Percentiles rank a stretch among this genome's conserved stretches.
These are phyloP conservation scores for Rhinocladiella similis DNA, from an alignment of 2,329 filamentous ascomycete species.

Conservation along the genomic window DNA sequence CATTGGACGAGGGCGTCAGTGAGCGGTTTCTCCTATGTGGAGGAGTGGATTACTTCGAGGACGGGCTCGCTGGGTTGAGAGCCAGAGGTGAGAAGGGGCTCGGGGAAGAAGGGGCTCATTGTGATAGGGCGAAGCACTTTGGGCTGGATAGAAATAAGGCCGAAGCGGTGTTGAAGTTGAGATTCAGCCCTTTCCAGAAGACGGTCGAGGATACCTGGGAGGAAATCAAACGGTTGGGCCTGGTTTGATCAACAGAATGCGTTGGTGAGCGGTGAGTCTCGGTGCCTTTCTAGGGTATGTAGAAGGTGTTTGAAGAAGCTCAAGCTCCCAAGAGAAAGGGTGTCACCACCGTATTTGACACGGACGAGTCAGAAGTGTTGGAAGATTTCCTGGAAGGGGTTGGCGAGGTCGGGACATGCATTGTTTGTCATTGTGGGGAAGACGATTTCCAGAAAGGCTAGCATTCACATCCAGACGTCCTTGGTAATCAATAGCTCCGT, in stretches of 20 bases:
- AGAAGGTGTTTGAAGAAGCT: too few species aligned
- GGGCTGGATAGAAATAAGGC: conserved; percentile 10
- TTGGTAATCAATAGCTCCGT: too few species aligned
- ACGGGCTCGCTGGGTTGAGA: conserved; percentile 17
- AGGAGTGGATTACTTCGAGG: conserved; percentile 15
- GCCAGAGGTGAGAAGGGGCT: conserved; percentile 13
- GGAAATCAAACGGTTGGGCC: conserved; percentile 12
- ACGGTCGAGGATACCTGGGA: conserved; percentile 18
- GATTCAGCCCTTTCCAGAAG: conserved; percentile 12
- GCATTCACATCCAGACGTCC: too few species aligned
- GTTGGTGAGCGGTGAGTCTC: too few species aligned
- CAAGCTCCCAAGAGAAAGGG: too few species aligned
- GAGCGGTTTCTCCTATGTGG: conserved; percentile 17
- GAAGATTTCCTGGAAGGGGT: too few species aligned
- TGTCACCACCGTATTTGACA: too few species aligned
- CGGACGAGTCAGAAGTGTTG: too few species aligned
- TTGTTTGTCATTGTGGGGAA: too few species aligned
- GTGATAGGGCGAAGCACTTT: conserved; percentile 10
- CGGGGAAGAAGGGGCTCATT: conserved; percentile 11
- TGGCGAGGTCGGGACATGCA: too few species aligned
- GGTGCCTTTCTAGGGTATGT: too few species aligned
- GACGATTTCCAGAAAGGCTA: too few species aligned
- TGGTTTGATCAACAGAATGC: neutral
- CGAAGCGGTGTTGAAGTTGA: conserved; percentile 11
- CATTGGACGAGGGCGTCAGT: conserved; percentile 15